Evolutionary conservation across 495 filamentous ascomycete genomes (phyloP).

Genomic region (Cryomyces minteri): DNA sequence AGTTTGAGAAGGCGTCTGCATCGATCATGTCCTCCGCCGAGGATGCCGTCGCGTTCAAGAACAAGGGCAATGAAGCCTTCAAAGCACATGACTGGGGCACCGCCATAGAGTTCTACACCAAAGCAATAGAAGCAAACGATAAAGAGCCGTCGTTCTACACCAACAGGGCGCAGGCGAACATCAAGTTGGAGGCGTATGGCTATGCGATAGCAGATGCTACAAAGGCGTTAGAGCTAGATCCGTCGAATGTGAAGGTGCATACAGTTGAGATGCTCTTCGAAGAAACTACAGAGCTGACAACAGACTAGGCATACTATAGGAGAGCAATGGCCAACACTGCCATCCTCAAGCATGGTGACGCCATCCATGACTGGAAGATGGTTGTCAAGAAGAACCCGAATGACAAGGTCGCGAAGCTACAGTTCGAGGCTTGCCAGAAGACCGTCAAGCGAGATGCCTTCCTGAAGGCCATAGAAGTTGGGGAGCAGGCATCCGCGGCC

Average conservation of each 20-base stretch:
- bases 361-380: slow-evolving; percentile 79
- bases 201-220: slow-evolving; percentile 83
- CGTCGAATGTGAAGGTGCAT: slow-evolving; percentile 66
- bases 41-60: slow-evolving; percentile 69
- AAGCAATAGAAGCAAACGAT: slow-evolving; percentile 76
- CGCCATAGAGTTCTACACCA: slow-evolving; percentile 71
- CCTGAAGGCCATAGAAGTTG: slow-evolving; percentile 83
- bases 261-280: not conserved
- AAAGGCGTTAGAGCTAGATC: slow-evolving; percentile 83
- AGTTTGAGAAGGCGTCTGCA: not conserved
- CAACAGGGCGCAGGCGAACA: slow-evolving; percentile 86
- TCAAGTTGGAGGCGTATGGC: slow-evolving; percentile 89
- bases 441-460: slow-evolving; percentile 80
- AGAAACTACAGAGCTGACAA: no score
- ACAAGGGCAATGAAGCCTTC: slow-evolving; percentile 89
- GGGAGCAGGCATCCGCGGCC: slow-evolving; percentile 76
- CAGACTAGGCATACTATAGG: slow-evolving; percentile 71
- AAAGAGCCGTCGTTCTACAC: slow-evolving; percentile 78
- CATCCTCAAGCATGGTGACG: slow-evolving; percentile 71
- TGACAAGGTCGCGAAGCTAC: slow-evolving; percentile 81
- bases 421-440: slow-evolving; percentile 82
- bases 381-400: slow-evolving; percentile 71
- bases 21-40: slow-evolving; percentile 29
- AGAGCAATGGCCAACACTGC: slow-evolving; percentile 80
- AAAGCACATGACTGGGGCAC: slow-evolving; percentile 68